Evolutionary conservation across 2,329 filamentous ascomycete genomes (phyloP).

Genomic region (Nectriaceae sp.): DNA sequence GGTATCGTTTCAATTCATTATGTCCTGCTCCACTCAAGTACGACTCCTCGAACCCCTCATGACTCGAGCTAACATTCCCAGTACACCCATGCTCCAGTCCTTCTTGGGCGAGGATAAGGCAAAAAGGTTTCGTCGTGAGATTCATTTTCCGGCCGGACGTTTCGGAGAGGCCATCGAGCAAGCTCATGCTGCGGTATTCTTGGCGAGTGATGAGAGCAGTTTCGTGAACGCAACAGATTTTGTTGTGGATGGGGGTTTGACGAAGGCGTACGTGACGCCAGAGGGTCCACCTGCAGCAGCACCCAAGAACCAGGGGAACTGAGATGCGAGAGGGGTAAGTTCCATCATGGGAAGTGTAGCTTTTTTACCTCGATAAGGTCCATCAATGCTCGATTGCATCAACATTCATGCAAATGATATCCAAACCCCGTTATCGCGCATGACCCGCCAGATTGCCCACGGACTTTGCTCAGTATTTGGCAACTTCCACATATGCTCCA

Average conservation of each 20-base stretch:
- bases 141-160: constrained; percentile 74
- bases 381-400: neutral
- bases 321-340: neutral
- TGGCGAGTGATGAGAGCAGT: constrained; percentile 74
- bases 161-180: constrained; percentile 80
- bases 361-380: neutral
- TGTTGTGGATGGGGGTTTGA: constrained; percentile 72
- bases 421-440: constrained; percentile 41
- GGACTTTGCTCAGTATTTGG: constrained; percentile 25
- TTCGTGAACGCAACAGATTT: constrained; percentile 76
- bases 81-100: constrained; percentile 73
- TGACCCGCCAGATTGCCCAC: constrained; percentile 40
- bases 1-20: constrained; percentile 73
- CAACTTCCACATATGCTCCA: constrained; percentile 38
- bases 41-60: constrained; percentile 13
- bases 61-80: constrained; percentile 22
- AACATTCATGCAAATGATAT: constrained; percentile 39
- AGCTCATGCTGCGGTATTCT: constrained; percentile 72
- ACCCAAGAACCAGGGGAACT: neutral
- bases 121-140: constrained; percentile 70
- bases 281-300: constrained; percentile 13
- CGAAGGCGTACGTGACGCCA: constrained; percentile 47
- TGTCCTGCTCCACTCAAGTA: constrained; percentile 75
- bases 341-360: neutral
- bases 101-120: constrained; percentile 72